Base-by-base conservation (phyloP, 176 grass and related monocot species). In the Urochloa ruziziensis region DNA sequence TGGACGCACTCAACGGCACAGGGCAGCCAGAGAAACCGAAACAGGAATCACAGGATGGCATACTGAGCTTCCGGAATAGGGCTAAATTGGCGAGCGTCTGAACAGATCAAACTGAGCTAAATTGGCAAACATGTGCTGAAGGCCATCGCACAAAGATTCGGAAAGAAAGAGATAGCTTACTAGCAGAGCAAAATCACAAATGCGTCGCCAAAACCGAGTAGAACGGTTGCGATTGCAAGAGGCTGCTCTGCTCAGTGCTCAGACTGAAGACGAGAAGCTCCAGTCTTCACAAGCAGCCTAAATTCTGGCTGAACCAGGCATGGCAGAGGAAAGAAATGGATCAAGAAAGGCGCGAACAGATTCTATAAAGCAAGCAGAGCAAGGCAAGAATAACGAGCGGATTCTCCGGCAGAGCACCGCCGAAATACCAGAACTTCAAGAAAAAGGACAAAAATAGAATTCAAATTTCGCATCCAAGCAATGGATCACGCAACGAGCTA, bases 321-420 rank as follows among this genome's bases (percentile, higher is more conserved):
- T 2, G 21, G 7, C 4, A 61, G 37, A 3, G 10, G 2, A 52
- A 82, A 23, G 29, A 56, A 72, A 90, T 72, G 72, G 59, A 72
- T 66, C 58, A 32, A 43, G 25, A 51, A 24, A 7, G 77, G 44
- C 63, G 70, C 5, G 1, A 16, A 65, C 0, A 67, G 46, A 15
- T 77, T n/a, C 62, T 27, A 36, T 47, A 48, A 72, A 58, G n/a
- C 44, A 47, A 78, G 44, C 51, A 27, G 14, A 46, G 23, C 74
- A 90, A 90, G 84, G 67, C 34, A 83, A 82, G 84, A 90, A 86
- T 67, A 48, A 17, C 18, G 79, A 37, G 24, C 74, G 58, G 48
- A 70, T 83, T 83, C n/a, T n/a, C 57, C 79, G 46, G 29, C 6
- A 48, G 35, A 65, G 72, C 39, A 57, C 27, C 57, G 19, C 47